Evolutionary conservation across 2,329 filamentous ascomycete genomes (phyloP), one percentile per base, ranked within the genome.

Genomic region (Arthrobotrys entomopaga): DNA sequence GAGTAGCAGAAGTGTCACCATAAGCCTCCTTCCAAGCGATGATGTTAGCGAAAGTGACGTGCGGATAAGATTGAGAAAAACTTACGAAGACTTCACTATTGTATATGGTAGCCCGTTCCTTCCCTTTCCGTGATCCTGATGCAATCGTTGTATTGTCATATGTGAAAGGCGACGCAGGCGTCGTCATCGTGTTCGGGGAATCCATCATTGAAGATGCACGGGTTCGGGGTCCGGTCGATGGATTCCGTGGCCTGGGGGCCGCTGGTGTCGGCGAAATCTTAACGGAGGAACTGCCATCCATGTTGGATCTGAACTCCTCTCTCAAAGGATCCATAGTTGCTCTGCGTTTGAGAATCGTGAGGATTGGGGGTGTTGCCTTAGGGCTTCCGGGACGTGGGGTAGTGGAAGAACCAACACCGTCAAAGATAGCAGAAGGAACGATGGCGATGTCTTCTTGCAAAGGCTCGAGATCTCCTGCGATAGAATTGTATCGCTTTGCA

Each of bases 1-100:
- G 93, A 81, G 93, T 53, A 6, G 75, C 60, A 15, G 66, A 71
- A 49, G 72, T 78, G 49, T 78, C 77, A 2, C 78, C 78, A 66
- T 75, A 79, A 24, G 78, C 77, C 73, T 79, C 78, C 72, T 78
- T 61, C 5, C 19, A 52, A 49, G 7, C 20, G 26, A 10, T 19
- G 22, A 13, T 24, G 34, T 72, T 65, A 71, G 60, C 8, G 42
- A 34, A 11, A 3, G 43, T 0, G 13, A 15, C n/a, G 6, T 20
- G 34, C 10, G 4, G 29, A n/a, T 19, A 13, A 53, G 7, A 22
- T 3, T 15, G 19, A 22, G 48, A 13, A n/a, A 15, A 20, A 70
- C 74, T 70, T 65, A 76, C 75, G 22, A 70, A 76, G n/a, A 76
- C 70, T 57, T 76, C 75, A 8, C 65, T 66, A 16, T 65, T 56